These are phyloP conservation scores for Plantago coronopus DNA, from an alignment of 305 asterid species.

Conservation along the genomic window DNA sequence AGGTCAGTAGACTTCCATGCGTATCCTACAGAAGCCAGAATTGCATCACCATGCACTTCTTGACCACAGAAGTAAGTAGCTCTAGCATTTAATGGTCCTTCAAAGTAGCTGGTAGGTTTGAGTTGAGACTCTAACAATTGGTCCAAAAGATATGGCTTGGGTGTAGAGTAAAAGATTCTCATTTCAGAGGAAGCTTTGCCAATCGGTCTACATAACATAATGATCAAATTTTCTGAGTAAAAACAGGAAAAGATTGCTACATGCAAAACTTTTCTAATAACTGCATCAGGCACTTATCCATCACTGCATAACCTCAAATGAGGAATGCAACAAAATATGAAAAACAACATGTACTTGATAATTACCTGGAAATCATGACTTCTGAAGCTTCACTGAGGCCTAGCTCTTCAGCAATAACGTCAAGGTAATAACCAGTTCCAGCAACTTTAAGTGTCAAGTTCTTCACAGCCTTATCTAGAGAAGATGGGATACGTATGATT, in stretches of 20 bases:
- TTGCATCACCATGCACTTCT: conserved; percentile 72
- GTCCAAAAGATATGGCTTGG: conserved; percentile 33
- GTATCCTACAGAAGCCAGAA: conserved; percentile 85
- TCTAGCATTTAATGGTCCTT: conserved; percentile 53
- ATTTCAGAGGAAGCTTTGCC: conserved; percentile 85
- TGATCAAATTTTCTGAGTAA: conserved; percentile 14
- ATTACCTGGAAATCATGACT: conserved; percentile 75
- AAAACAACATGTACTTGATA: no score
- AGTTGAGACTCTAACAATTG: conserved; percentile 30
- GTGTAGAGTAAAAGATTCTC: conserved; percentile 63
- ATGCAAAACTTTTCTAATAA: background rate
- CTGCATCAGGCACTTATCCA: no score
- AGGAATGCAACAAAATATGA: no score
- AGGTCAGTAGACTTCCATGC: conserved; percentile 68
- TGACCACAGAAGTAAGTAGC: conserved; percentile 79
- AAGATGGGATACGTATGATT: conserved; percentile 61
- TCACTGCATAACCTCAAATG: no score
- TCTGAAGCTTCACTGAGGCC: conserved; percentile 60
- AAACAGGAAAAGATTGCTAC: conserved; percentile 8
- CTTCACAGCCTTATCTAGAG: conserved; percentile 45
- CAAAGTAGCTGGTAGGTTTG: conserved; percentile 35
- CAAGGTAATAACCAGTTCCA: conserved; percentile 67
- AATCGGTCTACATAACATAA: conserved; percentile 54
- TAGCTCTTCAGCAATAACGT: conserved; percentile 61
- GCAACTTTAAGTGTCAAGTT: conserved; percentile 46